Conservation (phyloP, 306 rosid genomes). For the Nissolia schottii region DNA sequence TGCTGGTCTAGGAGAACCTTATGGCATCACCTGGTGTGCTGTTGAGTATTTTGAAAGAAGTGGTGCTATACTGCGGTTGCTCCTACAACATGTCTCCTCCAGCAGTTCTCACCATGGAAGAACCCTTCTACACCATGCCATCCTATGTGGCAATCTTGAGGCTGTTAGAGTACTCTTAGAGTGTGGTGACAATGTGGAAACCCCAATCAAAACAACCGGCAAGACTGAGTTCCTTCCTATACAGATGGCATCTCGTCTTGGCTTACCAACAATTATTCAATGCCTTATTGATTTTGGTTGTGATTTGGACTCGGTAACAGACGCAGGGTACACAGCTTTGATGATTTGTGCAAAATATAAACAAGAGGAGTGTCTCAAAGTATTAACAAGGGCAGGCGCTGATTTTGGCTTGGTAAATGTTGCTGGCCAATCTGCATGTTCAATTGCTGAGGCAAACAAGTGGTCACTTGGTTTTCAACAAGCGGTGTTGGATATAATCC, state of each 20-base stretch:
- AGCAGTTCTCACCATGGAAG: constrained; percentile 54
- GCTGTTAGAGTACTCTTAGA: constrained; percentile 60
- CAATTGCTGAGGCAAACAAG: constrained; percentile 53
- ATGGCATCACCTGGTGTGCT: constrained; percentile 81
- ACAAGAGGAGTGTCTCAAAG: constrained; percentile 61
- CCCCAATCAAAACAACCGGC: constrained; percentile 53
- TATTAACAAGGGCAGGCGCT: constrained; percentile 59
- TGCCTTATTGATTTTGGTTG: constrained; percentile 73
- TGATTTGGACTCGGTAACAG: constrained; percentile 61
- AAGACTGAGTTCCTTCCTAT: constrained; percentile 57
- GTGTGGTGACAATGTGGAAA: constrained; percentile 57
- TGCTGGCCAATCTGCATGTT: constrained; percentile 60
- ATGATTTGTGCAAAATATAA: constrained; percentile 69
- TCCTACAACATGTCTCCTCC: constrained; percentile 48
- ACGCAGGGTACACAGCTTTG: constrained; percentile 71
- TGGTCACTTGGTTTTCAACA: constrained; percentile 74
- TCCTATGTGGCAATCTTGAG: constrained; percentile 69
- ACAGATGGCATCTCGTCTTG: constrained; percentile 86
- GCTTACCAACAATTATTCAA: constrained; percentile 51
- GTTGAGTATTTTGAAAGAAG: constrained; percentile 88
- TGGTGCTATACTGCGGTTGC: constrained; percentile 67
- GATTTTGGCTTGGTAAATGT: constrained; percentile 72
- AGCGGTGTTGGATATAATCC: constrained; percentile 44
- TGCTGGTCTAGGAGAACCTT: constrained; percentile 93
- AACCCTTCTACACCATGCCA: constrained; percentile 82